Conservation (phyloP, 1,284 basidiomycete genomes). For the Trichosporon sp. region DNA sequence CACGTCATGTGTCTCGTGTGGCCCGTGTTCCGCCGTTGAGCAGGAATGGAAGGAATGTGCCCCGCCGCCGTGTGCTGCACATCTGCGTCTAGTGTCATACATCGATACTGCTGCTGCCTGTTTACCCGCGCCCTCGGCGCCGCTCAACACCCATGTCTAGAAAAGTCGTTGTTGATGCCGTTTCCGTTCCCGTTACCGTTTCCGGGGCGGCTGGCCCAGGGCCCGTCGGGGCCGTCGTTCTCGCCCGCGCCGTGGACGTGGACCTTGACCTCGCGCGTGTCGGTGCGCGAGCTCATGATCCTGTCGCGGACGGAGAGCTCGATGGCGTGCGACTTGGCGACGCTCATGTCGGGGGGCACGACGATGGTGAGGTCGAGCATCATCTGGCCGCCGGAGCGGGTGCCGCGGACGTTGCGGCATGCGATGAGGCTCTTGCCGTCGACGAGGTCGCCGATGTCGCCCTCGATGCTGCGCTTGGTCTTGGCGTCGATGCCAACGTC, state of each 20-base stretch:
- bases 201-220: not conserved
- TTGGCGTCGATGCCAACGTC: constrained; percentile 71
- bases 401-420: constrained; percentile 65
- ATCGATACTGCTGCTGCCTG: not conserved
- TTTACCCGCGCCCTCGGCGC: not conserved
- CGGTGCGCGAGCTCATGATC: constrained; percentile 61
- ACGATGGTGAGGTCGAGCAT: constrained; percentile 56
- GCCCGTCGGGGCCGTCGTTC: constrained; percentile 9
- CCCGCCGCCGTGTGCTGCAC: no score
- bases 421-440: constrained; percentile 53
- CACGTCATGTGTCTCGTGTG: not conserved
- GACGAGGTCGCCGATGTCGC: constrained; percentile 59
- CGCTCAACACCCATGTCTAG: constrained; percentile 12
- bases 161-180: constrained; percentile 20
- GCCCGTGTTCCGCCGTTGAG: no score
- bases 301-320: constrained; percentile 61
- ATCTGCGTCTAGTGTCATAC: not conserved
- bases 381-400: constrained; percentile 60
- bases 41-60: no score
- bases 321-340: constrained; percentile 58
- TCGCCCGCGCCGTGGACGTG: constrained; percentile 54
- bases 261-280: constrained; percentile 73
- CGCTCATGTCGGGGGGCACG: constrained; percentile 61
- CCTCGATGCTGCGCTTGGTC: constrained; percentile 57
- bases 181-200: not conserved